Evolutionary conservation across 2,329 filamentous ascomycete genomes (phyloP).

Genomic region (Alternaria alternata): DNA sequence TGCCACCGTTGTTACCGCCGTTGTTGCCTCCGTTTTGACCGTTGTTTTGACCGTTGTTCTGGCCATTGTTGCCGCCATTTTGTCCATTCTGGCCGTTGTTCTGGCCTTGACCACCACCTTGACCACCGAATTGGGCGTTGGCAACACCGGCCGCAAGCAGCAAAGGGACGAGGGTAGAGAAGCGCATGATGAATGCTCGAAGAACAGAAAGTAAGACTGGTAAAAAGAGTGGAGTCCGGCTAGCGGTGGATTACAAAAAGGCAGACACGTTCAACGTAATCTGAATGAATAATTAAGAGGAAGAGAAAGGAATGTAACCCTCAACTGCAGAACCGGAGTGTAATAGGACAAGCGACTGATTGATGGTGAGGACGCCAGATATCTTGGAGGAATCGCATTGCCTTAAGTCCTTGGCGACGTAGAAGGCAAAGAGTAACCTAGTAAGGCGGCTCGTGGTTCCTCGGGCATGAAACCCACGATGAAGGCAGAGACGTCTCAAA

Average conservation of each 20-base stretch:
- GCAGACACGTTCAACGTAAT: constrained; percentile 54
- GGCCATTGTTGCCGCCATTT: constrained; percentile 19
- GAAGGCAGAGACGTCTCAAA: constrained; percentile 52
- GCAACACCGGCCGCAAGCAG: constrained; percentile 47
- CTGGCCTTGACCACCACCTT: constrained; percentile 15
- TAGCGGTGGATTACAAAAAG: constrained; percentile 50
- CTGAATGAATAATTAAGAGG: constrained; percentile 47
- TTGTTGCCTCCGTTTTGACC: constrained; percentile 17
- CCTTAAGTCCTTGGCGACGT: constrained; percentile 49
- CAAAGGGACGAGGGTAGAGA: constrained; percentile 45
- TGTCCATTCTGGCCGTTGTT: constrained; percentile 22
- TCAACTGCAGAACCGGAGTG: constrained; percentile 42
- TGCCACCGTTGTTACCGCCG: constrained; percentile 1
- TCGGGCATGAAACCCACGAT: constrained; percentile 52
- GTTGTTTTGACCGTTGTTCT: constrained; percentile 15
- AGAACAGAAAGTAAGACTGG: constrained; percentile 29
- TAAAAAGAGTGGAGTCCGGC: constrained; percentile 50
- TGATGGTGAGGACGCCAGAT: constrained; percentile 41
- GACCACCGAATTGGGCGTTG: constrained; percentile 41
- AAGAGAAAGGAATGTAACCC: constrained; percentile 54
- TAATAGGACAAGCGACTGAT: constrained; percentile 42
- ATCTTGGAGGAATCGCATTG: constrained; percentile 34
- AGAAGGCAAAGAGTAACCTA: constrained; percentile 29
- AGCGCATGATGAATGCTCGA: constrained; percentile 41
- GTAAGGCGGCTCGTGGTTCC: constrained; percentile 42